Conservation (phyloP, 2,329 filamentous ascomycete genomes). For the Nothomitra cinnamomea region DNA sequence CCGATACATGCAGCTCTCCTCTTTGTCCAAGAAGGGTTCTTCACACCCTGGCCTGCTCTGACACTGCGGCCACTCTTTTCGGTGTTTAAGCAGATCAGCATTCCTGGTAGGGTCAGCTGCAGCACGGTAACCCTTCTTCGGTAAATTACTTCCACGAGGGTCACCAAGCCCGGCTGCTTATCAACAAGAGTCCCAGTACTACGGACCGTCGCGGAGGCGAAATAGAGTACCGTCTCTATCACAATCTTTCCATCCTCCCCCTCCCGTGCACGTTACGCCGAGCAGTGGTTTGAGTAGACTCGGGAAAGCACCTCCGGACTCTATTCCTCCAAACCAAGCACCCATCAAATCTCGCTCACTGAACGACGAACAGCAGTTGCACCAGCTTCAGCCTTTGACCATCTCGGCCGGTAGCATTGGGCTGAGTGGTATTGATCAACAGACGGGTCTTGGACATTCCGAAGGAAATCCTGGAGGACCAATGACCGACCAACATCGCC, state of each 20-base stretch:
- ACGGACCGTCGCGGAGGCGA: too few relatives aligned
- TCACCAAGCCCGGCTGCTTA: too few relatives aligned
- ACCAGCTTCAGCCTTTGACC: not conserved
- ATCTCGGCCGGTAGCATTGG: not conserved
- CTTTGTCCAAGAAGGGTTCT: too few relatives aligned
- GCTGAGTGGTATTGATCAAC: not conserved
- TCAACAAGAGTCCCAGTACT: too few relatives aligned
- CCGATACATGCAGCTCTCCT: too few relatives aligned
- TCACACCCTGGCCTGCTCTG: too few relatives aligned
- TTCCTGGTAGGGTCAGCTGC: too few relatives aligned
- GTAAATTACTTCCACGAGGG: too few relatives aligned
- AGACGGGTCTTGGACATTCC: not conserved
- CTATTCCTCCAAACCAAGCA: not conserved
- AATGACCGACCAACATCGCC: not conserved
- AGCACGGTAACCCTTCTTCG: too few relatives aligned
- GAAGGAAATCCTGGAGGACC: not conserved
- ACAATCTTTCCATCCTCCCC: not conserved
- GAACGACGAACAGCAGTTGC: not conserved
- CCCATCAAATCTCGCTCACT: not conserved
- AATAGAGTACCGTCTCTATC: too few relatives aligned
- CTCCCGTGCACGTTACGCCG: not conserved
- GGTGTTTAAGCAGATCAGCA: too few relatives aligned
- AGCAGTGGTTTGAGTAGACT: not conserved
- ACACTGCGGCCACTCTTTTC: too few relatives aligned
- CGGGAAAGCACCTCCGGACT: not conserved